Conservation (phyloP, 805 yeast species). For the Candida sithepensis region DNA sequence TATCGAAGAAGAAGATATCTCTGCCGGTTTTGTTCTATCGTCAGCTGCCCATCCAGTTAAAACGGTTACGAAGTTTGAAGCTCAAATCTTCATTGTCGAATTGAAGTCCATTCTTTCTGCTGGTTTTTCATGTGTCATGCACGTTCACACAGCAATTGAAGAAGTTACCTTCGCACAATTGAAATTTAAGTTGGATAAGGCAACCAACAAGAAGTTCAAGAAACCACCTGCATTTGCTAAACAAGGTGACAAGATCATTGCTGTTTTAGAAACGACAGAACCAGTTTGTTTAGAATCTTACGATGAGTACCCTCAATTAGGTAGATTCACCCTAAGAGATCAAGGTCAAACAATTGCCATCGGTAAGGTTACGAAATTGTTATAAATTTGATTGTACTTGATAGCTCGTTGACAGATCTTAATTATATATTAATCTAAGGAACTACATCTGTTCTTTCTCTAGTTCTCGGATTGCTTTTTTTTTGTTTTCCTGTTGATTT, state of each 20-base stretch:
- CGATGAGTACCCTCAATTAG: slow-evolving; percentile 90
- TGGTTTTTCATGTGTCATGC: slow-evolving; percentile 98
- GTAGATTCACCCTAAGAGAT: slow-evolving; percentile 97
- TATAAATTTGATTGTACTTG: slow-evolving; percentile 34
- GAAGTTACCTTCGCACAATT: slow-evolving; percentile 81
- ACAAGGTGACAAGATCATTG: slow-evolving; percentile 98
- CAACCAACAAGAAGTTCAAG: slow-evolving; percentile 93
- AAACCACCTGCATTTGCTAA: slow-evolving; percentile 98
- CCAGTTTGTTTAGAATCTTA: slow-evolving; percentile 94
- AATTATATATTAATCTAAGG: background rate
- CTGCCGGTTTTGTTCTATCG: slow-evolving; percentile 87
- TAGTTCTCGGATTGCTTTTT: background rate
- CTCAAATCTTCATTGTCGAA: slow-evolving; percentile 96
- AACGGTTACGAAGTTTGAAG: slow-evolving; percentile 87
- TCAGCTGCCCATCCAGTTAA: slow-evolving; percentile 85
- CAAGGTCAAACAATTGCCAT: slow-evolving; percentile 98
- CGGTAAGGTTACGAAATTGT: slow-evolving; percentile 91
- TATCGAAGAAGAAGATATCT: slow-evolving; percentile 94
- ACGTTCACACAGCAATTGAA: slow-evolving; percentile 96
- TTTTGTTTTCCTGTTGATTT: background rate
- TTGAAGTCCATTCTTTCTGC: slow-evolving; percentile 90
- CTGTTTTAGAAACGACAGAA: slow-evolving; percentile 76
- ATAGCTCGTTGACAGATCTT: background rate
- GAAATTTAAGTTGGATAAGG: slow-evolving; percentile 92
- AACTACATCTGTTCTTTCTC: background rate